These are phyloP conservation scores for Striga asiatica DNA, from an alignment of 257 asterid species.

Conservation along the genomic window DNA sequence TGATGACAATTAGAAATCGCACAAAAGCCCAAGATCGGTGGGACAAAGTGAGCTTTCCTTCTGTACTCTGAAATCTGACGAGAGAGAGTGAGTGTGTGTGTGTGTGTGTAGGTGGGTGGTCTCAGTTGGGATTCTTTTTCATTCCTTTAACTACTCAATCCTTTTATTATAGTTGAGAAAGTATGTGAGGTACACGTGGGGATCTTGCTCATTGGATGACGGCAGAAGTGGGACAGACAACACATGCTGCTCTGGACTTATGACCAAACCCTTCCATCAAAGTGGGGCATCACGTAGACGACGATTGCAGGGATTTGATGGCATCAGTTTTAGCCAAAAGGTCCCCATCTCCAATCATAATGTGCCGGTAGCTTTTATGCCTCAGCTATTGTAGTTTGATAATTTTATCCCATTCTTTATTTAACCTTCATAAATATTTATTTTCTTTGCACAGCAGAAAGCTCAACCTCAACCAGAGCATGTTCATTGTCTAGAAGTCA, in stretches of 20 bases:
- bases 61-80: not conserved
- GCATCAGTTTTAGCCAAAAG: conserved; percentile 38
- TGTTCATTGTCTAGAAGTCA: conserved; percentile 27
- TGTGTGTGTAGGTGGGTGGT: conserved; percentile 2
- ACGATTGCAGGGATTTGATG: conserved; percentile 29
- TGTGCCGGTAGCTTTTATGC: conserved; percentile 32
- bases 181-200: conserved; percentile 82
- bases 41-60: conserved; percentile 59
- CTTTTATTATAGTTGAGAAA: conserved; percentile 50
- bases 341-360: conserved; percentile 31
- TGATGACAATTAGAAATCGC: conserved; percentile 59
- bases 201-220: conserved; percentile 45
- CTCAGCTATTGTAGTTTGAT: not conserved
- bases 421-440: conserved; percentile 14
- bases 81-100: conserved; percentile 5
- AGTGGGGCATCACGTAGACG: conserved; percentile 32
- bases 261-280: conserved; percentile 33
- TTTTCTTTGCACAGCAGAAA: too few species aligned
- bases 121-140: too few species aligned
- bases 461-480: conserved; percentile 29
- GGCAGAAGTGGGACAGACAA: conserved; percentile 26
- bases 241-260: conserved; percentile 38
- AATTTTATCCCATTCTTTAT: conserved; percentile 7
- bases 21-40: conserved; percentile 74
- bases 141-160: conserved; percentile 17